Evolutionary conservation across 495 filamentous ascomycete species (phyloP).

Genomic region (Articulospora tetracladia): DNA sequence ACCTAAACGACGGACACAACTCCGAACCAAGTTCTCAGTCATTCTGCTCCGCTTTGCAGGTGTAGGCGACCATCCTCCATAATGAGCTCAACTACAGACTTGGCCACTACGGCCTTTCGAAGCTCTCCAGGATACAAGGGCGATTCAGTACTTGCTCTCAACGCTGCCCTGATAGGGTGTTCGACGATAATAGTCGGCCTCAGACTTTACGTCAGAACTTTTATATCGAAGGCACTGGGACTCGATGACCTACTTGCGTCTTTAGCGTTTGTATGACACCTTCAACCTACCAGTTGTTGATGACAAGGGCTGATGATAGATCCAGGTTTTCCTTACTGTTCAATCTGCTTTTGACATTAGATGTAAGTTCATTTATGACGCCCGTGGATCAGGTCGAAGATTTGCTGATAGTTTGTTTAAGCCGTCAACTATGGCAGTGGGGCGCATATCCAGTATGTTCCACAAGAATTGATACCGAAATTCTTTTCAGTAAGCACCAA

Average conservation of each 20-base stretch:
- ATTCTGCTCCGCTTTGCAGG: too few relatives aligned
- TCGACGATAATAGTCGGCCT: slow-evolving; percentile 24
- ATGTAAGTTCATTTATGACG: slow-evolving; percentile 5
- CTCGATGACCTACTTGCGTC: slow-evolving; percentile 28
- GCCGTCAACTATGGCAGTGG: slow-evolving; percentile 15
- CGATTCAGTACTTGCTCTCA: slow-evolving; percentile 17
- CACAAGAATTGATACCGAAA: slow-evolving; percentile 8
- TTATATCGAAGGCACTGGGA: slow-evolving; percentile 28
- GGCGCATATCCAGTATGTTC: slow-evolving; percentile 16
- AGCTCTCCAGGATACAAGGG: neutral
- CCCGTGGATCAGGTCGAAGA: neutral
- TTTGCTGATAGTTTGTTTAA: neutral
- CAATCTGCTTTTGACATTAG: neutral
- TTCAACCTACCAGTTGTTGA: slow-evolving; percentile 3
- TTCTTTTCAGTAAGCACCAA: slow-evolving; percentile 25
- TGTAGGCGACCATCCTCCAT: too few relatives aligned
- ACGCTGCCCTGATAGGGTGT: slow-evolving; percentile 24
- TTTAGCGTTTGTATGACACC: slow-evolving; percentile 23
- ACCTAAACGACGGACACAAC: too few relatives aligned
- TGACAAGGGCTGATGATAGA: neutral
- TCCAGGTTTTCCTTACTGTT: slow-evolving; percentile 1
- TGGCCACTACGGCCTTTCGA: too few relatives aligned
- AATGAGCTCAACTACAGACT: too few relatives aligned
- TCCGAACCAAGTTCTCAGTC: too few relatives aligned
- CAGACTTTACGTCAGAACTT: slow-evolving; percentile 24